Evolutionary conservation across 2,329 filamentous ascomycete species (phyloP).

Genomic region (Fusarium nematophilum): DNA sequence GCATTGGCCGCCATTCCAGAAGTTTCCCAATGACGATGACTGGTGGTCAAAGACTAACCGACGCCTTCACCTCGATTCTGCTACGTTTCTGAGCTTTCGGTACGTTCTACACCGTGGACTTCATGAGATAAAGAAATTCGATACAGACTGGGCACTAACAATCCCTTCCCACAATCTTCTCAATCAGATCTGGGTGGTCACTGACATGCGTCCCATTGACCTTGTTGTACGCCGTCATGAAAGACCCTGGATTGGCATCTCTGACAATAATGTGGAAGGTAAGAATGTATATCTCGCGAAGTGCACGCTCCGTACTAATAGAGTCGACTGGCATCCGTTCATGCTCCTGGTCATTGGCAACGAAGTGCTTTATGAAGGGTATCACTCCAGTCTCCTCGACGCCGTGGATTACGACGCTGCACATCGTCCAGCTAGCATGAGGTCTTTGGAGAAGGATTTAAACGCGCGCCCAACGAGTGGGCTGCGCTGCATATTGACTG

Average conservation of each 20-base stretch:
- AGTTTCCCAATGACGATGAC: neutral
- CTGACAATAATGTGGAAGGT: slow-evolving; percentile 5
- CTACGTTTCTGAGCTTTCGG: neutral
- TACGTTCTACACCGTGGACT: neutral
- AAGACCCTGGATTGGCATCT: slow-evolving; percentile 7
- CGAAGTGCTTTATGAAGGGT: slow-evolving; percentile 4
- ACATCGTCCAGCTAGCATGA: neutral
- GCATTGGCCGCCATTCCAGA: neutral
- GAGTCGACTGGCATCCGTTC: slow-evolving; percentile 6
- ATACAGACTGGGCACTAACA: neutral
- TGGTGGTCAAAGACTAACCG: neutral
- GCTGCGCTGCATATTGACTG: slow-evolving; percentile 10
- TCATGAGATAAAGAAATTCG: neutral
- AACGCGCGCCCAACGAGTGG: slow-evolving; percentile 3
- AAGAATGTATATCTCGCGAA: slow-evolving; percentile 3
- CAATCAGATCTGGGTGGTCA: neutral
- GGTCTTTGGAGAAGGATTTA: slow-evolving; percentile 6
- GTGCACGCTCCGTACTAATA: neutral
- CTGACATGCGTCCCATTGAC: slow-evolving; percentile 6
- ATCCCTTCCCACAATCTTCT: slow-evolving; percentile 6
- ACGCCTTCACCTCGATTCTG: neutral
- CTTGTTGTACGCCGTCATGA: slow-evolving; percentile 8
- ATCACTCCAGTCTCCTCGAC: neutral
- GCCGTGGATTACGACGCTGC: neutral
- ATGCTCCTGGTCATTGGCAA: slow-evolving; percentile 10